Conservation (phyloP, 768 basidiomycete genomes). For the Crassisporium funariophilum region DNA sequence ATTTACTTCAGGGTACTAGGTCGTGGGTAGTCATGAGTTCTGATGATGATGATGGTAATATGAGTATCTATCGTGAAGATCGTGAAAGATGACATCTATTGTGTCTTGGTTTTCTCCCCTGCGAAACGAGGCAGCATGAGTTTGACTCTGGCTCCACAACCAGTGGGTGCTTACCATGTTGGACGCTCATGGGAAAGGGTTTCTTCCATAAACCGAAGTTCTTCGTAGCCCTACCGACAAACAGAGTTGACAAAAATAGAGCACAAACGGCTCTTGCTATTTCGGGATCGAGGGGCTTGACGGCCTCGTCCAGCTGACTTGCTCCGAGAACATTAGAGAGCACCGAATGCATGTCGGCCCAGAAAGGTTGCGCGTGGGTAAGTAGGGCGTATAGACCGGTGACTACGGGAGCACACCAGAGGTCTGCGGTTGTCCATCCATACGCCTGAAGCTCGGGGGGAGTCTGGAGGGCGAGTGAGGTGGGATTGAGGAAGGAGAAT, state of each 20-base stretch:
- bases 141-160: neutral
- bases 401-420: conserved; percentile 82
- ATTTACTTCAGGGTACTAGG: too few species aligned
- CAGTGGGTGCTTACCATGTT: conserved; percentile 16
- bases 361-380: conserved; percentile 87
- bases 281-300: conserved; percentile 59
- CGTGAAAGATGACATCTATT: conserved; percentile 6
- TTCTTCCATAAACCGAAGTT: conserved; percentile 53
- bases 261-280: conserved; percentile 75
- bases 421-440: conserved; percentile 84
- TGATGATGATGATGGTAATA: too few species aligned
- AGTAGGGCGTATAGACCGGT: conserved; percentile 80
- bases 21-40: too few species aligned
- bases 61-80: neutral
- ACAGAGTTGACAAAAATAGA: conserved; percentile 60
- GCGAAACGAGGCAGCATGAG: neutral
- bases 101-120: conserved; percentile 12
- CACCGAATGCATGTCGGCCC: conserved; percentile 59
- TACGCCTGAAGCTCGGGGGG: conserved; percentile 80
- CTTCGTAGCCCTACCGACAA: conserved; percentile 63
- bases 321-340: conserved; percentile 49
- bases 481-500: conserved; percentile 63
- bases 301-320: conserved; percentile 29
- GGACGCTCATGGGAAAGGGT: conserved; percentile 5
- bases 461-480: conserved; percentile 65